These are phyloP conservation scores for Chaetomium sp. DNA, from an alignment of 2,329 filamentous ascomycete genomes.

Conservation along the genomic window DNA sequence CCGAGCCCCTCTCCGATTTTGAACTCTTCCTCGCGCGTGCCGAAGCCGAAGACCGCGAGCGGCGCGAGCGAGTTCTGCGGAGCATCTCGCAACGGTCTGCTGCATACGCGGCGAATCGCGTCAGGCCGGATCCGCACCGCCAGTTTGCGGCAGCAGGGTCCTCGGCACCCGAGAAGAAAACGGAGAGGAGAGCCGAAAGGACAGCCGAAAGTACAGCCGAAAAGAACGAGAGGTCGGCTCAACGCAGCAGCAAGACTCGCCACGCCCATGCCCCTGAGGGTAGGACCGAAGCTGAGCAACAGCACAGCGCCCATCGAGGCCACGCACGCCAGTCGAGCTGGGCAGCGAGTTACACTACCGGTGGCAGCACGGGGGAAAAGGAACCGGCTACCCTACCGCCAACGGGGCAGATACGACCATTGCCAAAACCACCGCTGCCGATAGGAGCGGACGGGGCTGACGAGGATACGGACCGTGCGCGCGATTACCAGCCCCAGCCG, in stretches of 20 bases:
- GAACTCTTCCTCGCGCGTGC: constrained; percentile 38
- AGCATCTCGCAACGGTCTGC: constrained; percentile 31
- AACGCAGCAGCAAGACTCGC: constrained; percentile 1
- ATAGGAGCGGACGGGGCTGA: constrained; percentile 1
- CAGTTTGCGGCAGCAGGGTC: constrained; percentile 25
- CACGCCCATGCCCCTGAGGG: neutral
- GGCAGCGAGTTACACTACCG: constrained; percentile 28
- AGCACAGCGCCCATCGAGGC: neutral
- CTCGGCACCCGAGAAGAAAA: neutral
- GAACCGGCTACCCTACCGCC: neutral
- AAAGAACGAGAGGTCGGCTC: constrained; percentile 1
- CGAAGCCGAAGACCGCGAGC: constrained; percentile 34
- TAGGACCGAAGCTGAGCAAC: neutral
- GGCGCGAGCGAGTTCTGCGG: constrained; percentile 32
- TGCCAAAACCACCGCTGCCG: neutral
- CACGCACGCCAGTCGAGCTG: constrained; percentile 27
- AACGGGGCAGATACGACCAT: neutral
- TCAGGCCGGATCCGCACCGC: constrained; percentile 29
- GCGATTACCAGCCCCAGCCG: constrained; percentile 18
- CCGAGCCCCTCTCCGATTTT: constrained; percentile 31
- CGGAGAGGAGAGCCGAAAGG: neutral
- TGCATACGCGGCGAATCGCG: neutral
- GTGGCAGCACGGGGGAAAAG: constrained; percentile 8
- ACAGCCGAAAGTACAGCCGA: neutral
- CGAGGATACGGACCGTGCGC: neutral